Evolutionary conservation across 495 filamentous ascomycete genomes (phyloP).

Genomic region (Podospora fimiseda): DNA sequence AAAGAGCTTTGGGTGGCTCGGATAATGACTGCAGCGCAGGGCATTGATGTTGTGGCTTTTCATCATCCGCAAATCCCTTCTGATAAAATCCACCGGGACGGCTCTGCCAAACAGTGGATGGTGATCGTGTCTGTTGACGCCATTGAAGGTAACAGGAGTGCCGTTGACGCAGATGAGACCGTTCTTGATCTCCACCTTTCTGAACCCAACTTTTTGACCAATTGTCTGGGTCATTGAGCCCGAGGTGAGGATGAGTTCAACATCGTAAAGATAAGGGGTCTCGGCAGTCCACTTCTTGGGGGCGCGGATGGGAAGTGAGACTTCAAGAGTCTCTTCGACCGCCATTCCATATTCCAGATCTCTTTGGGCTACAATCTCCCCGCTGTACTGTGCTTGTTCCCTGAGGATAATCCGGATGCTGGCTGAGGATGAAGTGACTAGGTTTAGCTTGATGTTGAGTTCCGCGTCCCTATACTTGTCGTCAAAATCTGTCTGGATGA

Average conservation of each 20-base stretch:
- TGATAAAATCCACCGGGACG: conserved; percentile 52
- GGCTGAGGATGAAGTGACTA: conserved; percentile 24
- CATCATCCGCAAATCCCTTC: conserved; percentile 56
- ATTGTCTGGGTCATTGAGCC: conserved; percentile 1
- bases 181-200: conserved; percentile 50
- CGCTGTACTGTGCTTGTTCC: conserved; percentile 22
- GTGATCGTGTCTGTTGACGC: conserved; percentile 61
- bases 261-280: conserved; percentile 51
- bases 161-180: conserved; percentile 57
- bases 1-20: conserved; percentile 50
- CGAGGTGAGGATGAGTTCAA: conserved; percentile 32
- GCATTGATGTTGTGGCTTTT: conserved; percentile 63
- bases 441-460: conserved; percentile 40
- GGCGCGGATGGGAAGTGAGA: conserved; percentile 38
- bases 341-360: conserved; percentile 9
- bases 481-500: conserved; percentile 50
- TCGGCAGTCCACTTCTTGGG: conserved; percentile 63
- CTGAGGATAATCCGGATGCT: conserved; percentile 32
- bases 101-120: conserved; percentile 53
- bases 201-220: conserved; percentile 46
- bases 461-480: conserved; percentile 46
- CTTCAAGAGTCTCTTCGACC: conserved; percentile 15
- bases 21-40: conserved; percentile 57
- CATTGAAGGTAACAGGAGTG: conserved; percentile 47
- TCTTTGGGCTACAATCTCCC: neutral